Base-by-base conservation (phyloP, 2,329 filamentous ascomycete species). In the Claviceps sp. region DNA sequence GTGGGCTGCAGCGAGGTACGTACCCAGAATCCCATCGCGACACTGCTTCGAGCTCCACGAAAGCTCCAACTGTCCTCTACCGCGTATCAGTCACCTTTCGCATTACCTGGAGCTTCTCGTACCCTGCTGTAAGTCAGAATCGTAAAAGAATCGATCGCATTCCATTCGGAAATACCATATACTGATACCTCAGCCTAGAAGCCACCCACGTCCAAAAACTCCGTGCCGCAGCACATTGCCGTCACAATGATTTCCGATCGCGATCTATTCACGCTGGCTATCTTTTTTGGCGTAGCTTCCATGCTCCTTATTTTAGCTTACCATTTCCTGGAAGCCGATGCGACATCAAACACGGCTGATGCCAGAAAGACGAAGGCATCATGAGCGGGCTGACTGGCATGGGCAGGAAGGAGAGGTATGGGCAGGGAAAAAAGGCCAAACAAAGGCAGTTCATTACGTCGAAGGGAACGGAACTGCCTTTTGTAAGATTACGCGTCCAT, bases 281-380 rank as follows among this genome's bases (percentile, higher is more conserved):
- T 97, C 67, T 91, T 96, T 68, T 86, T 98, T 54, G 93, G 93
- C 72, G 86, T 83, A 52, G 79, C 84, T 42, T 82, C 91, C 57
- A 91, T 97, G 87, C 75, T 96, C 45, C 78, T 98, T 56, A 96
- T 97, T 59, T 82, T 98, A 34, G 71, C 95, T 30, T 97, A 98
- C 71, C 89, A 97, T 70, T 97, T 94, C 72, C 82, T 98, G 62
- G 91, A 97, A 68, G 80, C 95, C 73, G 97, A 98, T 65, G 81
- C 88, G 37, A 46, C 54, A 24, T 45, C 54, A 9, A 55, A 60
- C 14, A 42, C 48, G 16, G 52, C 55, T 4, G 51, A 53, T 9
- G 38, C 18, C 30, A 30, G 48, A 9, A 52, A 48, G 40, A 16
- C 47, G 38, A 52, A 52, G 38, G 38, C 44, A 16, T 52, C 50